These are phyloP conservation scores for Fusarium irregulare DNA, from an alignment of 2,329 filamentous ascomycete genomes.

Conservation along the genomic window DNA sequence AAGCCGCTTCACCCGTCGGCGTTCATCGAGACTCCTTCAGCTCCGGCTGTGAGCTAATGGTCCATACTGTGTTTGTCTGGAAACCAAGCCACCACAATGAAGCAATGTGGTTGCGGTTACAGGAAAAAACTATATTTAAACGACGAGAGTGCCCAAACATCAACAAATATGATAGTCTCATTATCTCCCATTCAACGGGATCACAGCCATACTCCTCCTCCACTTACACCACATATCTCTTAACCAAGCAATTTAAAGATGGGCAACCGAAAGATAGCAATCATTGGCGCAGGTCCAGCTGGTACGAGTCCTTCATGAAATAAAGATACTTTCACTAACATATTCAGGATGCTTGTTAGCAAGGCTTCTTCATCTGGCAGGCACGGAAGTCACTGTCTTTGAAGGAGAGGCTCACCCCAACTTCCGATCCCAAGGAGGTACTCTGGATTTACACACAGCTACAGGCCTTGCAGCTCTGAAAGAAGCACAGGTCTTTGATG, in stretches of 20 bases:
- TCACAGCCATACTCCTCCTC: too few species aligned
- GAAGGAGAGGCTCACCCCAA: constrained; percentile 59
- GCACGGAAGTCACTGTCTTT: constrained; percentile 61
- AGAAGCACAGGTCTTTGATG: constrained; percentile 61
- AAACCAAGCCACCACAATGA: background rate
- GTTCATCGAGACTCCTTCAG: constrained; percentile 2
- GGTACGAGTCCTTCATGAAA: constrained; percentile 30
- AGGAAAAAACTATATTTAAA: constrained; percentile 14
- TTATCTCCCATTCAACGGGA: background rate
- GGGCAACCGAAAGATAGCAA: constrained; percentile 42
- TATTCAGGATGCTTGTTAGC: constrained; percentile 51
- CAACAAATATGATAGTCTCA: background rate
- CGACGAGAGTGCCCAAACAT: background rate
- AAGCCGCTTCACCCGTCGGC: constrained; percentile 28
- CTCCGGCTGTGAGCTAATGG: constrained; percentile 13
- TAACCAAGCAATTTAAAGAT: constrained; percentile 10
- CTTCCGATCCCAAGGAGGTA: constrained; percentile 63
- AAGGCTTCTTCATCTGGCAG: constrained; percentile 61
- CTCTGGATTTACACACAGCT: constrained; percentile 64
- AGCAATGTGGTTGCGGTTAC: background rate
- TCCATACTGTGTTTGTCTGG: background rate
- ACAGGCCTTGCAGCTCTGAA: constrained; percentile 64
- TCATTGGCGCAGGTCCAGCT: constrained; percentile 47
- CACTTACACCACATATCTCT: background rate
- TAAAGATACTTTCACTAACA: constrained; percentile 9